Evolutionary conservation across 116 monocot genomes (phyloP), one percentile per base, ranked within the genome.

Genomic region (Zostera marina): DNA sequence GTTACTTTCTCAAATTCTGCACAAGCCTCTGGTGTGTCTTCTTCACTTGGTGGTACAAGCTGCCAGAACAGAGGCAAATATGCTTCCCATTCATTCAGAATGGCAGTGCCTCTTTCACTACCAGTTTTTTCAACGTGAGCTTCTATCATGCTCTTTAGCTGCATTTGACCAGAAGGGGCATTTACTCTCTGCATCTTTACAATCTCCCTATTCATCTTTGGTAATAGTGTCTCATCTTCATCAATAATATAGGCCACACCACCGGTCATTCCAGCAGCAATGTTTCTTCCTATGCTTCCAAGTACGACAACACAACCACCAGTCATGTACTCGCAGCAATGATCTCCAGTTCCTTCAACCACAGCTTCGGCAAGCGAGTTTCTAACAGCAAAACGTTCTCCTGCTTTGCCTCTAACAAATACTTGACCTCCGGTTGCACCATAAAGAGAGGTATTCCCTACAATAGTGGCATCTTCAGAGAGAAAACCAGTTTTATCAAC

Each of bases 311-410:
- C 87, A 66, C 98, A 99, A 52, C 98, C 98, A 71, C 98, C 98
- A 64, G 98, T 91, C 98, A 99, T 91, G 68, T 99, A 99, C 63
- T 98, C 98, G 23, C 90, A 98, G 56, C 98, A 98, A 73, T 98
- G 98, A 68, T 99, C 98, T 47, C 91, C 98, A 58, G 98, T 87
- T 39, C 98, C 98, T 72, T 99, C 98, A 65, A 99, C 98, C 38
- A 99, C 83, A 17, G 98, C 87, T 74, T 90, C 72, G 5, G 75
- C 83, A 53, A 99, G 83, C 39, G 98, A 99, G 44, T 99, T 99
- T 63, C 98, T 80, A 14, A 98, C 98, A 54, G 98, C 98, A 73
- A 99, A 90, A 40, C 98, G 73, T 59, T 99, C 98, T 13, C 98
- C 98, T 14, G 98, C 91, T 76, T 99, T 99, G 45, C 98, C 98